Evolutionary conservation across 2,329 filamentous ascomycete genomes (phyloP), one percentile per base, ranked within the genome.

Genomic region (Coniella vitis): DNA sequence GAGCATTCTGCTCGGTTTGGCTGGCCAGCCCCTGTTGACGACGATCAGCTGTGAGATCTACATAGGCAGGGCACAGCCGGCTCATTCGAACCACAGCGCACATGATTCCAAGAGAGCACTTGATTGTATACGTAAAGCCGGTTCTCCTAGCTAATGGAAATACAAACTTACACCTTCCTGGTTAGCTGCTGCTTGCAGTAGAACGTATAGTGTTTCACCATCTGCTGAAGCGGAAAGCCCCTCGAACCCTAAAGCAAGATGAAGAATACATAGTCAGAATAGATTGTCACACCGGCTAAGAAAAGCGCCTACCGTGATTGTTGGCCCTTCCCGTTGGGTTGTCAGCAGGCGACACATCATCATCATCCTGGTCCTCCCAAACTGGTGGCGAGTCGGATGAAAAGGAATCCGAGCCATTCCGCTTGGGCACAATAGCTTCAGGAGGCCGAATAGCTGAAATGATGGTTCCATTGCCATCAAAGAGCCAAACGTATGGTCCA

Each of bases 401-500:
- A 70, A 87, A 88, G 56, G 77, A 61, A 19, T 57, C 68, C 10
- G 65, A 73, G 36, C 73, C 74, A 51, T 87, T 85, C 31, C 84
- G 75, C 20, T 75, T 66, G 0, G 84, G 84, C 25, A 87, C 71
- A 53, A 81, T 71, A 1, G 84, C 83, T 44, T 77, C 68, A 1
- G 83, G 83, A 0, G 84, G 83, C 13, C 76, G 73, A 51, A 87
- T 81, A 1, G 83, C 83, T 1, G 69, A 65, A 14, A 78, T 62
- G 77, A 88, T 82, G 31, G 67, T 70, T 32, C 85, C 84, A 0
- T 61, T 59, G 3, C 62, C 54, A 52, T 72, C 66, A 64, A 88
- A 87, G 38, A 79, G 74, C 69, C 86, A 88, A 19, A 87, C 67
- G 57, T 82, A 87, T 0, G 82, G 82, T 0, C 83, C 84, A 59